Base-by-base conservation (phyloP, 306 rosid genomes). In the Cucurbita moschata region DNA sequence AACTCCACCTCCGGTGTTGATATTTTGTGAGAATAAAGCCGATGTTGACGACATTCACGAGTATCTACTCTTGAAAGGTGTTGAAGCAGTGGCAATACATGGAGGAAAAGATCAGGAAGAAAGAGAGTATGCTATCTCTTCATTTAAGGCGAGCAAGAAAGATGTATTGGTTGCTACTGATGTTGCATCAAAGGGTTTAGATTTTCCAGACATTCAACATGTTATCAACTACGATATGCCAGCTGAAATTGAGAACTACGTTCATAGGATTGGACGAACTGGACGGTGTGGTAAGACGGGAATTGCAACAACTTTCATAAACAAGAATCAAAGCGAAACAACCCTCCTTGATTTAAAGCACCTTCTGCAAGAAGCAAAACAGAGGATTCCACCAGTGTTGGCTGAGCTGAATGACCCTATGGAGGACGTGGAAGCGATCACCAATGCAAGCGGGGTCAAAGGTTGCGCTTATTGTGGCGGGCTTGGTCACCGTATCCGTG, bases 101-200 rank as follows among this genome's bases (percentile, higher is more conserved):
- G 96, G 97, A 79, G 98, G 98, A 71, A 93, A 90, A 80, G 97
- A 90, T 86, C 98, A 93, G 83, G 97, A 88, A 76, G 98, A 88
- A 79, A 89, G 96, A 81, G 97, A 90, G 82, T 86, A 86, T 61
- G 88, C 98, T 44, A 89, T 94, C 73, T 69, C 96, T 44, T 65
- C 96, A 52, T 90, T 88, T 63, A 94, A 94, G 83, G 82, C 91
- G 10, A 84, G 97, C 65, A 84, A 83, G 83, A 94, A 94, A 84
- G 97, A 94, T 81, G 95, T 94, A 78, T 84, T 90, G 82, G 98
- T 94, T 46, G 98, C 98, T 37, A 94, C 98, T 5, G 98, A 94
- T 80, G 89, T 94, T 73, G 98, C 97, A 52, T 94, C 96, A 12
- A 90, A 94, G 77, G 98, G 97, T 74, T 81, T 94, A 84, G 98